Conservation (phyloP, 2,329 filamentous ascomycete species). For the Rutstroemia sp. region DNA sequence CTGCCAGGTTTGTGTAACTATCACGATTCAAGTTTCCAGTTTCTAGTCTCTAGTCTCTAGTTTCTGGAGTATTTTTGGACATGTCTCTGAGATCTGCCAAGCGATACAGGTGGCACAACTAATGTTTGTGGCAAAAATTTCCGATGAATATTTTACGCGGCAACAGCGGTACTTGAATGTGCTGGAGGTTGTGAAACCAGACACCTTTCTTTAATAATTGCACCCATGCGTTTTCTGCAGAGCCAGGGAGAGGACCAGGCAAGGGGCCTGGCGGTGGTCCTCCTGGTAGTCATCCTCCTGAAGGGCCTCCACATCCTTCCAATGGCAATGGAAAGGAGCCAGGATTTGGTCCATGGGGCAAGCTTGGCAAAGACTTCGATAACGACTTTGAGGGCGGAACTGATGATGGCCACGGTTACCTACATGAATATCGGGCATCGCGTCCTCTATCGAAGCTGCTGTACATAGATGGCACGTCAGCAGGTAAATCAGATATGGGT, state of each 20-base stretch:
- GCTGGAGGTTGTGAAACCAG: neutral
- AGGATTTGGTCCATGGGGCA: neutral
- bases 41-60: no score
- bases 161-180: neutral
- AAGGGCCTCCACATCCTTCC: neutral
- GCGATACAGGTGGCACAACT: no score
- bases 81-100: no score
- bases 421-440: conserved; percentile 58
- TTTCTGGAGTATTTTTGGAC: no score
- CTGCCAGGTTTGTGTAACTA: no score
- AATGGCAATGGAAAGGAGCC: neutral
- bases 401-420: conserved; percentile 40
- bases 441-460: conserved; percentile 50
- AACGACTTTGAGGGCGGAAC: neutral
- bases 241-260: neutral
- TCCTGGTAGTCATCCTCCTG: neutral
- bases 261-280: conserved; percentile 4
- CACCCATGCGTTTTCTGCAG: no score
- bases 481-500: conserved; percentile 56
- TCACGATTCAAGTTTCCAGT: no score
- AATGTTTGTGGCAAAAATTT: no score
- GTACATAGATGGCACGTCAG: conserved; percentile 64
- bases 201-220: no score
- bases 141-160: neutral
- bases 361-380: neutral